Base-by-base conservation (phyloP, 2,329 filamentous ascomycete genomes). In the Rhynchosporium graminicola region DNA sequence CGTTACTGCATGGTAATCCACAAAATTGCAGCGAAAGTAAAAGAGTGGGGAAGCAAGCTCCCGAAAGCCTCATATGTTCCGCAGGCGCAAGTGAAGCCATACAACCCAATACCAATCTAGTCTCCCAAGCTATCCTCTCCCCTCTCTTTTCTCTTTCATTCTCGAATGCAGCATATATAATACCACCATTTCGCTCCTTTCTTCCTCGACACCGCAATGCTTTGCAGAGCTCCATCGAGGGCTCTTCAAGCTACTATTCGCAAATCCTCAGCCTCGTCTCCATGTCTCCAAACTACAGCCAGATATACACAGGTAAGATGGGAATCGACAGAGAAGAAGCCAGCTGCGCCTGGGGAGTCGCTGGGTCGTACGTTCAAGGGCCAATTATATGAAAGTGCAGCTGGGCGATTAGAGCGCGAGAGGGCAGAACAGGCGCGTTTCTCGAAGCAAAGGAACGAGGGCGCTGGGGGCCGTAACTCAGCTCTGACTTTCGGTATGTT, bases 301-400 rank as follows among this genome's bases (percentile, higher is more conserved):
- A 42, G 50, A 33, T 55, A 51, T 20, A 54, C 59, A 45, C 66
- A 70, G 45, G 51, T 68, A 65, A 63, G 70, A 65, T 69, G 65
- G 38, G 63, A 66, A 59, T 72, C 72, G 8, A 70, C 70, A 42
- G 66, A 72, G 42, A 63, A 67, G 40, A 64, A 65, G 26, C 65
- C 63, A n/a, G 56, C 57, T 10, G 57, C 43, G 26, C 12, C 26
- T 33, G 54, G 54, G 47, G 52, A 57, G 20, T 29, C 47, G 4
- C 61, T 69, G n/a, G 70, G 68, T 4, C 68, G 64, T 40, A 68
- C 77, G 3, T 87, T 87, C 71, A 80, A 82, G 69, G 83, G 83
- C 26, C 84, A 87, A 75, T 79, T 87, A 69, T 82, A 84, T 70
- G 81, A 84, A 67, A 85, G 83, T 65, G 83, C 85, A 56, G 79